A percentile compares a stretch with the other conserved stretches of the same genome.
Evolutionary conservation across 768 basidiomycete genomes (phyloP).

Genomic region (Leccinum boreale): DNA sequence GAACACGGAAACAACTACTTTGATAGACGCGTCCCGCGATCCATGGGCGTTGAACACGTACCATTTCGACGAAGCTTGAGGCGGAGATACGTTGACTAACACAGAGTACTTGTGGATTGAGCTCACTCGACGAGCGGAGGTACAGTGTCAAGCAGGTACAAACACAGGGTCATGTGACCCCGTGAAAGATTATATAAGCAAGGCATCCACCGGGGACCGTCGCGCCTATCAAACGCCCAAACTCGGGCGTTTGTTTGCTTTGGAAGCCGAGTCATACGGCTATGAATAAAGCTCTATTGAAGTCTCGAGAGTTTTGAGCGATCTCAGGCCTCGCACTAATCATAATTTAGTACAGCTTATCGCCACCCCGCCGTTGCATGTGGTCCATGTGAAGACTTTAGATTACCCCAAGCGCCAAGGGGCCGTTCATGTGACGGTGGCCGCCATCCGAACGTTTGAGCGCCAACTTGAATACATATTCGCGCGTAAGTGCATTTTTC

Average conservation of each 20-base stretch:
- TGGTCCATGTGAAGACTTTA: neutral
- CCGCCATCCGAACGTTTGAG: neutral
- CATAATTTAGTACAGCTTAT: neutral
- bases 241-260: no score
- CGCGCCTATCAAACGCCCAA: no score
- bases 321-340: neutral
- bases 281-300: neutral
- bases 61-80: slow-evolving; percentile 36
- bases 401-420: neutral
- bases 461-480: slow-evolving; percentile 3
- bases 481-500: neutral
- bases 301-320: neutral
- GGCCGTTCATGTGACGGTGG: neutral
- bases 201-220: no score
- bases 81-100: slow-evolving; percentile 21
- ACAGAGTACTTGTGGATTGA: slow-evolving; percentile 1
- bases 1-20: neutral
- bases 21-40: neutral
- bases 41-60: slow-evolving; percentile 22
- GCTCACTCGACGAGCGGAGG: slow-evolving; percentile 2
- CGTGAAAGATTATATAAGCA: no score
- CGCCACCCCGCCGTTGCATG: neutral
- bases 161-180: slow-evolving; percentile 1
- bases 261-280: no score
- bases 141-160: slow-evolving; percentile 17